phyloP scores from a whole-genome alignment of 306 rosid genomes.

The Oemleria cerasiformis region DNA sequence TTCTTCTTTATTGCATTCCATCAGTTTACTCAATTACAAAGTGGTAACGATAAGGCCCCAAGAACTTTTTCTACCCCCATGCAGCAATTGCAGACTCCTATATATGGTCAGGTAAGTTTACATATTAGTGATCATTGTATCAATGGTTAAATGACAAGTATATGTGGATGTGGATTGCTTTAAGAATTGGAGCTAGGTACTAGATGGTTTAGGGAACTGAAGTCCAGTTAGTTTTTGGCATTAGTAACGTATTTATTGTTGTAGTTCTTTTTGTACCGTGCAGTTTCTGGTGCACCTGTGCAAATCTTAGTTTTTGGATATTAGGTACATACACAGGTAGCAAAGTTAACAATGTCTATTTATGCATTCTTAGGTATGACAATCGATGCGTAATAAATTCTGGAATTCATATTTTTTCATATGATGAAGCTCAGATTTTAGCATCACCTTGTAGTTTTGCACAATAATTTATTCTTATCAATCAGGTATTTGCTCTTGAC shows the following conservation, averaged over 20 bases:
- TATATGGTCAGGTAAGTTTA: slow-evolving; percentile 52
- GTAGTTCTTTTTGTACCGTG: slow-evolving; percentile 5
- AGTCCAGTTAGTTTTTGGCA: not conserved
- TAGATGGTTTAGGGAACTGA: not conserved
- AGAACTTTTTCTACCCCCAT: slow-evolving; percentile 40
- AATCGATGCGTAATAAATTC: not conserved
- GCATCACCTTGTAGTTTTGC: not conserved
- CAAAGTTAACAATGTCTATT: not conserved
- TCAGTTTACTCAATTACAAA: slow-evolving; percentile 50
- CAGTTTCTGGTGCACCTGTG: not conserved
- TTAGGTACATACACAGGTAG: not conserved
- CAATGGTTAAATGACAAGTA: not conserved
- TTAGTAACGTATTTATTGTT: not conserved
- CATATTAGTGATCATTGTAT: slow-evolving; percentile 10
- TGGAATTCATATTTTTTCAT: not conserved
- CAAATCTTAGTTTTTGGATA: not conserved
- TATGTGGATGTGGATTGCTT: not conserved
- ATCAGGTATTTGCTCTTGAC: slow-evolving; percentile 2
- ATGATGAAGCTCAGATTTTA: not conserved
- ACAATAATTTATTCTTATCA: not conserved
- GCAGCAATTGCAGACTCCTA: slow-evolving; percentile 42
- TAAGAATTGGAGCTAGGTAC: not conserved
- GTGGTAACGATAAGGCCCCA: slow-evolving; percentile 28
- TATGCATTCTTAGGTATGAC: not conserved
- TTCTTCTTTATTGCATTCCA: slow-evolving; percentile 13